Evolutionary conservation across 1,284 basidiomycete genomes (phyloP), one percentile per base, ranked within the genome.

Genomic region (Rhodotorula sp.): DNA sequence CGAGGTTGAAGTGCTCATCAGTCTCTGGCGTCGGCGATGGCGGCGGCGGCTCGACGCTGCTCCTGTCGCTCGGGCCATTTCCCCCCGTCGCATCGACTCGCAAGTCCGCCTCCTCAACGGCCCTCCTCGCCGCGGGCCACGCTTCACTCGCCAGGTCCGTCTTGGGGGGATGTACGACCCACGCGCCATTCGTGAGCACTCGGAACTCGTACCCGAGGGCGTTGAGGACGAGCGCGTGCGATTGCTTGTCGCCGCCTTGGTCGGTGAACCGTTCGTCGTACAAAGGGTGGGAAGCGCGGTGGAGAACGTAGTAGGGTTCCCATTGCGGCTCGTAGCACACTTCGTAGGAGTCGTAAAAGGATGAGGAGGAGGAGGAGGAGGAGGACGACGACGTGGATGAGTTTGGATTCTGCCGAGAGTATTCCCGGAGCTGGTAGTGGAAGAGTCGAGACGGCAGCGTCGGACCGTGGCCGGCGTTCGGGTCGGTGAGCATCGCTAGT

Each of bases 201-300:
- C 44, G 56, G 49, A 72, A 72, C 46, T 64, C 64, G 55, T n/a
- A 72, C 22, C 71, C 68, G 26, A 72, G 45, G 29, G 62, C 67
- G n/a, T 72, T 72, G 17, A 72, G 60, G 29, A 72, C 22, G 26
- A 64, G 45, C 10, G 71, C 60, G 17, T 72, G 68, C 24, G 62
- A 51, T 58, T 72, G 71, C 30, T 72, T 72, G 62, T 72, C 71
- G 33, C 71, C 71, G 30, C 71, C 71, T 30, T 72, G 71, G 45
- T 72, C 71, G 24, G 71, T 62, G 58, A 72, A 72, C 26, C 71
- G 63, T 59, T 72, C 68, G 57, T 70, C 68, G 65, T 70, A 72
- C 6, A 72, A 45, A 14, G 71, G 71, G 58, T 72, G 68, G 1
- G 68, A 70, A 12, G 64, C 60, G 15, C 68, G 61, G 33, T 60